A percentile compares a stretch with the other conserved stretches of the same genome.
phyloP scores from a whole-genome alignment of 495 filamentous ascomycete genomes.

The Penicillium coprophilum region DNA sequence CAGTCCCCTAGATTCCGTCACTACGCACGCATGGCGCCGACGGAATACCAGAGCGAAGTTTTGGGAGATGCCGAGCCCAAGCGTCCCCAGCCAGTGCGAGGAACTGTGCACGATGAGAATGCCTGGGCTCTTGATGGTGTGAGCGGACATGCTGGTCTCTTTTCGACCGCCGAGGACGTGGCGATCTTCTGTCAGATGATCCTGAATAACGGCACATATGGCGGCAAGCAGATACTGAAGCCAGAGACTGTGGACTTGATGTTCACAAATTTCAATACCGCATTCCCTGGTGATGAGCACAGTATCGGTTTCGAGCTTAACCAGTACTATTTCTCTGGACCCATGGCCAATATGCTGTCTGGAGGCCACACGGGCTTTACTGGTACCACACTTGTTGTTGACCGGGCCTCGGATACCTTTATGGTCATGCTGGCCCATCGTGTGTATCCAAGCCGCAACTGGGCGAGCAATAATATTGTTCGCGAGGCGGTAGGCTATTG shows the following conservation, averaged over 20 bases:
- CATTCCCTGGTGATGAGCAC: constrained; percentile 25
- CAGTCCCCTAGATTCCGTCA: constrained; percentile 17
- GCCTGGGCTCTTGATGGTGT: constrained; percentile 29
- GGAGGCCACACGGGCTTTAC: constrained; percentile 31
- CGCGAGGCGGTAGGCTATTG: constrained; percentile 27
- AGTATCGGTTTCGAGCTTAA: constrained; percentile 31
- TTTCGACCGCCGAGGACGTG: constrained; percentile 25
- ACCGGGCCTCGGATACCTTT: constrained; percentile 23
- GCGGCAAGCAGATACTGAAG: constrained; percentile 20
- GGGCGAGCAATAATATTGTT: constrained; percentile 31
- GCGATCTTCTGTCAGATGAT: constrained; percentile 33
- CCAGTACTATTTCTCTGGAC: constrained; percentile 27
- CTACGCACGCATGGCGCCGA: constrained; percentile 27
- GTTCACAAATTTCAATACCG: constrained; percentile 29
- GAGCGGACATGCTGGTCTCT: constrained; percentile 30
- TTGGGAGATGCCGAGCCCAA: constrained; percentile 24
- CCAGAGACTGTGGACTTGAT: constrained; percentile 25
- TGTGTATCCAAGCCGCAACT: constrained; percentile 26
- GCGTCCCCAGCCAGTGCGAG: constrained; percentile 33
- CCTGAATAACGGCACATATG: constrained; percentile 32
- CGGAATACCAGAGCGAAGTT: constrained; percentile 30
- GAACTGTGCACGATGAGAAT: constrained; percentile 34
- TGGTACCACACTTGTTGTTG: constrained; percentile 26
- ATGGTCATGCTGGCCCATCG: constrained; percentile 26
- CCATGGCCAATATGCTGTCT: constrained; percentile 26